These are phyloP conservation scores for Thielaviopsis musarum DNA, from an alignment of 2,329 filamentous ascomycete species.

Conservation along the genomic window DNA sequence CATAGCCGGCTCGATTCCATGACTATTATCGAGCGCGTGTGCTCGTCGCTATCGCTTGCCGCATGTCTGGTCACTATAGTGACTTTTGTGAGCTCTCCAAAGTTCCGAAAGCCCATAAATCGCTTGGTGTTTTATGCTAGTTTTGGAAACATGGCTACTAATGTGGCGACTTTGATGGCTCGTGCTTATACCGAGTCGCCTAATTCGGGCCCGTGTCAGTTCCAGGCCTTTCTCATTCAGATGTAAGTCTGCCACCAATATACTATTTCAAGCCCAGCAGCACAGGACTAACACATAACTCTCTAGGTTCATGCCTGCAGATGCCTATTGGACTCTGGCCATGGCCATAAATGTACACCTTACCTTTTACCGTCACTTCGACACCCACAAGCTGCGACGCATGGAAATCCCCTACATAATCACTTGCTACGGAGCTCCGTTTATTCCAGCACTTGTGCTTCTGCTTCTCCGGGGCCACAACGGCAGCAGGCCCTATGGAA, in stretches of 20 bases:
- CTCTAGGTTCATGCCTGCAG: slow-evolving; percentile 52
- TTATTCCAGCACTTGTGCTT: slow-evolving; percentile 45
- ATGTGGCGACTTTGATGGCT: slow-evolving; percentile 60
- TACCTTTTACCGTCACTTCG: slow-evolving; percentile 56
- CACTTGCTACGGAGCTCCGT: slow-evolving; percentile 51
- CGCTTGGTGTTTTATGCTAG: slow-evolving; percentile 70
- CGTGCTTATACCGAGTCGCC: slow-evolving; percentile 36
- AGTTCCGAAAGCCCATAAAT: slow-evolving; percentile 77
- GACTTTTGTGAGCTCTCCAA: slow-evolving; percentile 50
- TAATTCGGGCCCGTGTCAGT: slow-evolving; percentile 42
- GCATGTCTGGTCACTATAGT: slow-evolving; percentile 55
- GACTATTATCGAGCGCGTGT: slow-evolving; percentile 45
- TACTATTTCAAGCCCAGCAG: not conserved
- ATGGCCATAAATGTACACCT: slow-evolving; percentile 71
- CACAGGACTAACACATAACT: not conserved
- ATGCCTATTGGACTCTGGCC: slow-evolving; percentile 54
- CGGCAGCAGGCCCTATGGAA: slow-evolving; percentile 44
- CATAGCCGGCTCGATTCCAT: slow-evolving; percentile 29
- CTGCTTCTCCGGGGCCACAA: slow-evolving; percentile 37
- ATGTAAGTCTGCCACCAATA: slow-evolving; percentile 37
- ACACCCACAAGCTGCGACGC: slow-evolving; percentile 39
- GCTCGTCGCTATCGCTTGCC: slow-evolving; percentile 53
- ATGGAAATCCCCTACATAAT: slow-evolving; percentile 52
- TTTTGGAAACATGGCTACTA: slow-evolving; percentile 64
- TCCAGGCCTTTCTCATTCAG: slow-evolving; percentile 67